Evolutionary conservation across 73 alveolate genomes (phyloP), one percentile per base, ranked within the genome.

Genomic region (Halteria grandinella): DNA sequence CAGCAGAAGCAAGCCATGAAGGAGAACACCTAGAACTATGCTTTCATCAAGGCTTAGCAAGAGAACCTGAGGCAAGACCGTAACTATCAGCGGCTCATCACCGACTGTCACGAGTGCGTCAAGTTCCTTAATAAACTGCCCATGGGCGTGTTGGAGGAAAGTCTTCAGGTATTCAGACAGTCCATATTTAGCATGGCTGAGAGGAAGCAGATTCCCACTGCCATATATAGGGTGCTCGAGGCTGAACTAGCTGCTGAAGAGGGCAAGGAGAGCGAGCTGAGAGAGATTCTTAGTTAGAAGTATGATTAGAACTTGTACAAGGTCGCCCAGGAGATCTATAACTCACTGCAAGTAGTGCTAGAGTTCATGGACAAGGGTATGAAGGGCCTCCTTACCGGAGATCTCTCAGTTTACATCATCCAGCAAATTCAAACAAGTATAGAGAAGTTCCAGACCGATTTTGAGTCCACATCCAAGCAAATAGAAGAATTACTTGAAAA

Each of bases 311-410:
- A 21, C 8, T 29, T 80, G 20, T 11, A 47, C 15, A 77, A 54
- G n/a, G 48, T 80, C 15, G 76, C 93, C 20, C 60, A 70, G 47
- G 36, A 80, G 25, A 76, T 93, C n/a, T 79, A 75, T 43, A 88
- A 87, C 25, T 45, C 85, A 21, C 11, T 93, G 51, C 44, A 82
- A 27, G 54, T 86, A 18, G 58, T 87, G 0, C 47, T 89, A 25
- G 97, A 93, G 66, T 83, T 90, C 52, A 58, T 85, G 87, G 97
- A 93, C 57, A 93, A 93, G 41, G 89, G 91, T 11, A 64, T 77
- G 29, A 90, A 81, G 47, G 98, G 98, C 17, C 70, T 90, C n/a
- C 80, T 90, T 32, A 57, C 95, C 0, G 97, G 97, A 32, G 98
- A 93, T 48, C 34, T 93, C 32, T 49, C 91, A 33, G 75, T 88